These are phyloP conservation scores for Venturia carpophila DNA, from an alignment of 2,329 filamentous ascomycete genomes.

Conservation along the genomic window DNA sequence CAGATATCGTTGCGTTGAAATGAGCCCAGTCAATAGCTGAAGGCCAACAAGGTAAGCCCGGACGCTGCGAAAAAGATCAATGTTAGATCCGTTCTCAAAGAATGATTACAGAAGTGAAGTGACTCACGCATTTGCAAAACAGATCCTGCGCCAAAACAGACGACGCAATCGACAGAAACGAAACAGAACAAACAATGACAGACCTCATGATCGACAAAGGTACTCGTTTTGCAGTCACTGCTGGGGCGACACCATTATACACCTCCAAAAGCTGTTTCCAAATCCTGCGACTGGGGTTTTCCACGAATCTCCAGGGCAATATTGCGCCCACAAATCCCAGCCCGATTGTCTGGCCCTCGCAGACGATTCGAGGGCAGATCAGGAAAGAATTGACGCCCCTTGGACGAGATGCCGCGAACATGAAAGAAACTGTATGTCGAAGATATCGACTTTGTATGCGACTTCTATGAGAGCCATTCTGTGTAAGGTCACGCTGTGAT, in stretches of 20 bases:
- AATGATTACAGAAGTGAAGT: not conserved
- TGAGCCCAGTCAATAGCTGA: slow-evolving; percentile 8
- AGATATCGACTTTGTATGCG: not conserved
- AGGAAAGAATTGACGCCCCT: not conserved
- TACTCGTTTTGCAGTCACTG: not conserved
- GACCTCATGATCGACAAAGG: not conserved
- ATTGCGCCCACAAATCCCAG: not conserved
- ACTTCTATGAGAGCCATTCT: not conserved
- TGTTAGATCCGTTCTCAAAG: not conserved
- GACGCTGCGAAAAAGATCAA: not conserved
- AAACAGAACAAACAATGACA: not conserved
- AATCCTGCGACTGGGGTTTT: not conserved
- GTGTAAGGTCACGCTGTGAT: not conserved
- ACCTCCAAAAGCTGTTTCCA: not conserved
- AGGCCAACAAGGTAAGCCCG: slow-evolving; percentile 14
- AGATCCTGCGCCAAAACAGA: not conserved
- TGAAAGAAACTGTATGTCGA: not conserved
- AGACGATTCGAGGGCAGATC: not conserved
- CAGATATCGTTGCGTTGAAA: slow-evolving; percentile 13
- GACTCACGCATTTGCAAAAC: slow-evolving; percentile 5
- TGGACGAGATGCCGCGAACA: not conserved
- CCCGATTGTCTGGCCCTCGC: not conserved
- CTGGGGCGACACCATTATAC: not conserved
- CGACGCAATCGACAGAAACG: not conserved
- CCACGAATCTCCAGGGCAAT: not conserved